Evolutionary conservation across 441 rosid genomes (phyloP).

Genomic region (Raphanus hybrid): DNA sequence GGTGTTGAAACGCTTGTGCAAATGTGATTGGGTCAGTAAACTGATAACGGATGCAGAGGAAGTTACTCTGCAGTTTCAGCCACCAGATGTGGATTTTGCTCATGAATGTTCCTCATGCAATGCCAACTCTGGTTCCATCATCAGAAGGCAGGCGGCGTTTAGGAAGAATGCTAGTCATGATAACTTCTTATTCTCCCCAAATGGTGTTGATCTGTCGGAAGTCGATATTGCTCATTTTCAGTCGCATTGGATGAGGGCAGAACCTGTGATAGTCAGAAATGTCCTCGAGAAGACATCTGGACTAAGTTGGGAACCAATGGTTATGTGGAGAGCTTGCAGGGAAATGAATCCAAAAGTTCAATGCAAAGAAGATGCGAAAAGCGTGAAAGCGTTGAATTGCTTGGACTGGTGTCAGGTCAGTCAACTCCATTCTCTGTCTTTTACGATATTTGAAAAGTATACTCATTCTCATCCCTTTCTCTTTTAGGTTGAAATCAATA

Average conservation of each 20-base stretch:
- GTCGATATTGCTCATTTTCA: constrained; percentile 59
- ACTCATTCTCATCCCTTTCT: constrained; percentile 10
- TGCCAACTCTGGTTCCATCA: constrained; percentile 15
- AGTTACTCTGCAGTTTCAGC: constrained; percentile 36
- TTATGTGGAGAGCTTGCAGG: constrained; percentile 89
- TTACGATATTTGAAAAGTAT: neutral
- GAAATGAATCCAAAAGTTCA: constrained; percentile 37
- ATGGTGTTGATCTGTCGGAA: constrained; percentile 47
- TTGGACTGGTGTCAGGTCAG: constrained; percentile 66
- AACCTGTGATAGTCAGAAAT: constrained; percentile 78
- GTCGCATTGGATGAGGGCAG: constrained; percentile 77
- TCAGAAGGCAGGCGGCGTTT: constrained; percentile 54
- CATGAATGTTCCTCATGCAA: constrained; percentile 31
- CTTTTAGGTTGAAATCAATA: constrained; percentile 69
- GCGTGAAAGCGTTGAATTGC: constrained; percentile 81
- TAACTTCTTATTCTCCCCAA: constrained; percentile 68
- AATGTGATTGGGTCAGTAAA: constrained; percentile 56
- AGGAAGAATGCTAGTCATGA: constrained; percentile 60
- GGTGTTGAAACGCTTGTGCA: constrained; percentile 70
- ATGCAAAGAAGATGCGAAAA: constrained; percentile 48
- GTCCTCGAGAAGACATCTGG: constrained; percentile 62
- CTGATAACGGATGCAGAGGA: constrained; percentile 50
- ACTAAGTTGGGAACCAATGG: constrained; percentile 98
- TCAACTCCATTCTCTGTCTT: neutral
- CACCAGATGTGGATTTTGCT: constrained; percentile 29